Evolutionary conservation across 2,329 filamentous ascomycete species (phyloP).

Genomic region (Pseudogymnoascus sp.): DNA sequence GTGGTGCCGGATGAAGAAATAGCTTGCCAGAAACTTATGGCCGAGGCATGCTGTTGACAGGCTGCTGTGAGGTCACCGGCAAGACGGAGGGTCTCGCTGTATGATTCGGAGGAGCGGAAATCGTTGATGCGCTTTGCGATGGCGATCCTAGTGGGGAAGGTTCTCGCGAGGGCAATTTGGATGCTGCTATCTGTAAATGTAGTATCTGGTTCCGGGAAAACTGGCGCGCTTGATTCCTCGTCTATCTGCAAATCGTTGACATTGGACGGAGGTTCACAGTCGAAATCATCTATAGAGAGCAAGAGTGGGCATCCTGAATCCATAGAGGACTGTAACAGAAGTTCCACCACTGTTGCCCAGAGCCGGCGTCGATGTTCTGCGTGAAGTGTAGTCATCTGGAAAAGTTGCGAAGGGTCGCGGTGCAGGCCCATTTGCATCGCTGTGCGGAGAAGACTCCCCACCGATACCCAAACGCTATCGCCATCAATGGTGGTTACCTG

Average conservation of each 20-base stretch:
- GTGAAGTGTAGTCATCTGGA: conserved; percentile 37
- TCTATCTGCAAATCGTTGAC: conserved; percentile 41
- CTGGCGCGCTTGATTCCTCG: conserved; percentile 26
- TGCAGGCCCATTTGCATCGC: conserved; percentile 52
- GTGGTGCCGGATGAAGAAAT: background rate
- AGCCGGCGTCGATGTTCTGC: conserved; percentile 47
- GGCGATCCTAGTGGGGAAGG: conserved; percentile 35
- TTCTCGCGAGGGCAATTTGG: conserved; percentile 37
- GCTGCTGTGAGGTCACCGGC: conserved; percentile 35
- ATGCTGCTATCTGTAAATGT: conserved; percentile 41
- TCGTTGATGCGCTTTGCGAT: conserved; percentile 40
- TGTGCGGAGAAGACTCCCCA: conserved; percentile 39
- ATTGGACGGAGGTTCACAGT: conserved; percentile 39
- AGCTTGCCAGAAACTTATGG: background rate
- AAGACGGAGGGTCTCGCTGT: conserved; percentile 38
- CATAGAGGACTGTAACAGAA: conserved; percentile 42
- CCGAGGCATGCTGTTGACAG: background rate
- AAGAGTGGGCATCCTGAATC: conserved; percentile 43
- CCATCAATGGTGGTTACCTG: conserved; percentile 38
- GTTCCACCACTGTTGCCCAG: conserved; percentile 47
- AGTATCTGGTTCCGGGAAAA: conserved; percentile 18
- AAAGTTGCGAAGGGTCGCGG: conserved; percentile 43
- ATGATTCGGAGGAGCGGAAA: conserved; percentile 34
- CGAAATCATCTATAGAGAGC: conserved; percentile 38
- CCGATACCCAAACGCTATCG: conserved; percentile 43